Evolutionary conservation across 495 filamentous ascomycete genomes (phyloP), one percentile per base, ranked within the genome.

Genomic region (Penicillium crystallinum): DNA sequence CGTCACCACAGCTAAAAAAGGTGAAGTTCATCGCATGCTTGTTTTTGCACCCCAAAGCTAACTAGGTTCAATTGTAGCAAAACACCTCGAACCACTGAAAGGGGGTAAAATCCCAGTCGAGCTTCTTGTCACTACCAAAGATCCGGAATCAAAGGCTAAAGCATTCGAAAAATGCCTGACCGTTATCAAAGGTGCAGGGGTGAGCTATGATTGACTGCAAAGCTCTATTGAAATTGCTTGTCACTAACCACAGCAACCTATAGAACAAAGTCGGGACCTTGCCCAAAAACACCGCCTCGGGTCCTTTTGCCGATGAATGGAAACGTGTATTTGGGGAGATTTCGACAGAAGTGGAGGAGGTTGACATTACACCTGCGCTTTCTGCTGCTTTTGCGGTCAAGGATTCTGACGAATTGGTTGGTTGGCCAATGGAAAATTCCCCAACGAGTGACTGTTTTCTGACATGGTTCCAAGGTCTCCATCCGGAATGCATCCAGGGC

Each of bases 1-100:
- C 44, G 85, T 97, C 48, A 97, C 95, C 2, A 97, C 93, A 10
- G 84, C 89, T 17, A 99, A 99, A 73, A 99, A 99, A 83, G 91
- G 91, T 93, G 64, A 52, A 67, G 39, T 15, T 21, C 41, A 53
- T 31, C 17, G 14, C 9, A 10, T 34, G 4, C 2, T 6, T 1
- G 4, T 21, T 23, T n/a, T n/a, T 10, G 29, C 14, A 4, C 9
- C 7, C 8, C 7, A 30, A 30, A 15, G 14, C 58, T 62, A 36
- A 65, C 23, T 4, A 30, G 12, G 31, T 30, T 17, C 14, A 11
- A 35, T 43, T 50, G 6, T 59, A 96, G 93, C 95, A 17, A 90
- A 93, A 68, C 91, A 97, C 69, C 78, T 99, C 33, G 91, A 97
- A 59, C 84, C 88, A 43, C 75, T 99, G 59, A 96, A 95, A 67